Conservation (phyloP, 352 stramenopile species). For the Lagenidium giganteum region DNA sequence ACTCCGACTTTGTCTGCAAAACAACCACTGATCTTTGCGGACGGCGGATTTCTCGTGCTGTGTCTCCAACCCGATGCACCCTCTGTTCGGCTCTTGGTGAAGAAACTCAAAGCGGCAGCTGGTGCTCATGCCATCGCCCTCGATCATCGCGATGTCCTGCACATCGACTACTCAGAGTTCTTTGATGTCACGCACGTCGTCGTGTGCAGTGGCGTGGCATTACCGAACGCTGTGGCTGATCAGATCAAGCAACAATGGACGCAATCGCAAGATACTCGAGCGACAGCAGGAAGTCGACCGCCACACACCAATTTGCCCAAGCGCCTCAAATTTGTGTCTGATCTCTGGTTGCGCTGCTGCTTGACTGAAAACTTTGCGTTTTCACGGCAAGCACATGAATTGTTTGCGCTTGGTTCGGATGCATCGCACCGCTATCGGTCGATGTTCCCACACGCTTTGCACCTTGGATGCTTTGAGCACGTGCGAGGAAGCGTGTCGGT, state of each 20-base stretch:
- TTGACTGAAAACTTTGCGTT: conserved; percentile 37
- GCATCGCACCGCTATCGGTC: conserved; percentile 33
- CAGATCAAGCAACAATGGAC: conserved; percentile 19
- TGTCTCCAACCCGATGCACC: conserved; percentile 44
- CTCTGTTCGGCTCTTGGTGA: conserved; percentile 29
- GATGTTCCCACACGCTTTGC: conserved; percentile 37
- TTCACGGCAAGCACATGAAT: conserved; percentile 42
- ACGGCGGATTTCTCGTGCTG: conserved; percentile 53
- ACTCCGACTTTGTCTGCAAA: not conserved
- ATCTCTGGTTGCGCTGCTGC: conserved; percentile 73
- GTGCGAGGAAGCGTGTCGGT: conserved; percentile 55
- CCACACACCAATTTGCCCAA: conserved; percentile 18
- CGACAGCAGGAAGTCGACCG: not conserved
- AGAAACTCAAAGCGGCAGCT: conserved; percentile 24
- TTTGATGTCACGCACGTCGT: conserved; percentile 63
- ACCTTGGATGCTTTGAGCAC: conserved; percentile 38
- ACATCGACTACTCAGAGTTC: conserved; percentile 46
- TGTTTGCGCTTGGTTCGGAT: conserved; percentile 34
- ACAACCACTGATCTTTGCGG: conserved; percentile 27
- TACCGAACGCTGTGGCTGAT: conserved; percentile 25
- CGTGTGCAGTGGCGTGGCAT: conserved; percentile 39
- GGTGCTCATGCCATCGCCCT: conserved; percentile 41
- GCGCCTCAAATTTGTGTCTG: conserved; percentile 50
- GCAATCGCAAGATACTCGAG: no score
- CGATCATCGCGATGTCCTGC: conserved; percentile 37